Evolutionary conservation across 2,329 filamentous ascomycete genomes (phyloP).

Genomic region (Cytospora paraplurivora): DNA sequence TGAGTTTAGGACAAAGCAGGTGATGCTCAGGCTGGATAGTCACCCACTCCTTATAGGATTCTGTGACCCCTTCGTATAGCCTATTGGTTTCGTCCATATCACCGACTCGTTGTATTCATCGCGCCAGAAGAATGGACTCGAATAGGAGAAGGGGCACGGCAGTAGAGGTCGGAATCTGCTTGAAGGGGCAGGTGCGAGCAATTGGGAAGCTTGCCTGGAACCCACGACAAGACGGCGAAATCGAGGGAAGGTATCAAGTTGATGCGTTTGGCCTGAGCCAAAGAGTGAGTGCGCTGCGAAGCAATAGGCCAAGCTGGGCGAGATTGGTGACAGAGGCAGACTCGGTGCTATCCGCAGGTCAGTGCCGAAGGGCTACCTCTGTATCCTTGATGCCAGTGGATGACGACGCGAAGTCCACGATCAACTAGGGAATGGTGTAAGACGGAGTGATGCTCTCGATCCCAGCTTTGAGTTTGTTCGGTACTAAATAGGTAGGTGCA

Average conservation of each 20-base stretch:
- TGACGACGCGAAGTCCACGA: neutral
- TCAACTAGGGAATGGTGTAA: neutral
- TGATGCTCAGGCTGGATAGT: conserved; percentile 55
- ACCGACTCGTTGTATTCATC: conserved; percentile 19
- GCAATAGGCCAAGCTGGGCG: neutral
- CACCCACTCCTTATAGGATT: conserved; percentile 30
- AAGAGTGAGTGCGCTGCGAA: neutral
- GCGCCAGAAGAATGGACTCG: conserved; percentile 3
- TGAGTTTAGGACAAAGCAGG: conserved; percentile 67
- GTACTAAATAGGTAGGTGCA: neutral
- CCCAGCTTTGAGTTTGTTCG: neutral
- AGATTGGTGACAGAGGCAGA: neutral
- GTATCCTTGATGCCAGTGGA: too few species aligned
- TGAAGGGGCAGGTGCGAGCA: neutral
- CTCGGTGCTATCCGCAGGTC: neutral
- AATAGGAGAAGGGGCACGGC: neutral
- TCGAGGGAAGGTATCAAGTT: neutral
- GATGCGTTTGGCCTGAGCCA: neutral
- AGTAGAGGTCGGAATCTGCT: neutral
- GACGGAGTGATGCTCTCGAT: neutral
- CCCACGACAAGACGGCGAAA: neutral
- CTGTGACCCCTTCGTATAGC: conserved; percentile 34
- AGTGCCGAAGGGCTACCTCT: too few species aligned
- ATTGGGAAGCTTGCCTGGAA: neutral
- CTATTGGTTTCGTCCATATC: conserved; percentile 36